phyloP scores from a whole-genome alignment of 83 land plant species.

The Larix sibirica region DNA sequence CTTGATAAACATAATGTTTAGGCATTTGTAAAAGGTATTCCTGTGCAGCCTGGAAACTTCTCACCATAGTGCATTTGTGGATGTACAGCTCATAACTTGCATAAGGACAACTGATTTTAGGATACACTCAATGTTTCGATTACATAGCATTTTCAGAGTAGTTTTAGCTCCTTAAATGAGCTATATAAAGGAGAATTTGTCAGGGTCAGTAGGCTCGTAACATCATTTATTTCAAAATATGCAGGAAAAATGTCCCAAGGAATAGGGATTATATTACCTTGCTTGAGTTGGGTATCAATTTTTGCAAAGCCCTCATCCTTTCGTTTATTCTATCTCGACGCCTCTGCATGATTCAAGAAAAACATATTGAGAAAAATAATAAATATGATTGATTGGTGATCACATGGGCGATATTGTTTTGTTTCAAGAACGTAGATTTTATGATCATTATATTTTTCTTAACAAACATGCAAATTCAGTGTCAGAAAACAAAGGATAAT shows the following conservation, averaged over 20 bases:
- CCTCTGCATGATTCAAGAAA: slow-evolving; percentile 35
- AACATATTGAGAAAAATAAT: neutral
- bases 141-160: neutral
- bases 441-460: too few relatives aligned
- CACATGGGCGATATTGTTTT: neutral
- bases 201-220: neutral
- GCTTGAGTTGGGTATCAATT: slow-evolving; percentile 67
- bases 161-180: neutral
- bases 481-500: too few relatives aligned
- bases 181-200: neutral
- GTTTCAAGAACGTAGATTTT: too few relatives aligned
- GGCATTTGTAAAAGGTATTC: neutral
- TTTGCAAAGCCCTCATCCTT: slow-evolving; percentile 70
- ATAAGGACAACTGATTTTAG: neutral
- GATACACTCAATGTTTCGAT: neutral
- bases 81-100: neutral
- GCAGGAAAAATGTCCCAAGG: neutral
- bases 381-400: neutral
- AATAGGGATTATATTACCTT: slow-evolving; percentile 36
- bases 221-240: neutral
- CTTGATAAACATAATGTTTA: neutral
- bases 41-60: neutral
- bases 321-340: slow-evolving; percentile 73
- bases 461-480: too few relatives aligned
- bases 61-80: neutral